Evolutionary conservation across 257 asterid species (phyloP).

Genomic region (Solanum virginianum): DNA sequence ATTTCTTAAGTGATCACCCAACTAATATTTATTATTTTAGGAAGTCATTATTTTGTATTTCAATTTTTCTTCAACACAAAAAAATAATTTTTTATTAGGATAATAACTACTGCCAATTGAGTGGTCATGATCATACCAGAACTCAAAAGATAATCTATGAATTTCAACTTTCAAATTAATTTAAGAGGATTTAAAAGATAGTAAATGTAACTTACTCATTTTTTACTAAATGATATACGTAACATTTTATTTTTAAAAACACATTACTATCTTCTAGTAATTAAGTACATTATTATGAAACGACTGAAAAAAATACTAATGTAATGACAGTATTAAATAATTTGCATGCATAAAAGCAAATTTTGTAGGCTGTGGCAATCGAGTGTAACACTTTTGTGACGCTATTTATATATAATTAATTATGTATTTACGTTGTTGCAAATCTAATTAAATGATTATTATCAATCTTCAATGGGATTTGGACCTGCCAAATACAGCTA

Average conservation of each 20-base stretch:
- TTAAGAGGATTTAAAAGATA: neutral
- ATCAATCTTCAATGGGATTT: neutral
- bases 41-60: neutral
- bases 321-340: neutral
- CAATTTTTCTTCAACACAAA: neutral
- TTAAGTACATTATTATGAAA: neutral
- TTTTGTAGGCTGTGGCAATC: neutral
- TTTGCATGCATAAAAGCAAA: neutral
- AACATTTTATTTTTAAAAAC: neutral
- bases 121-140: too few species aligned
- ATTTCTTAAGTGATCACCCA: neutral
- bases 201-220: neutral
- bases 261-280: neutral
- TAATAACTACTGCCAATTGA: neutral
- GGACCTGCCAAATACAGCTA: neutral
- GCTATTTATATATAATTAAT: neutral
- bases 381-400: neutral
- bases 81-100: neutral
- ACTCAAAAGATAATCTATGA: neutral
- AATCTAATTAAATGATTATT: neutral
- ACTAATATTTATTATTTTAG: neutral
- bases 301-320: neutral
- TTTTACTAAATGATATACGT: too few species aligned
- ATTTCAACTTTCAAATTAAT: neutral
- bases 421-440: neutral